phyloP scores from a whole-genome alignment of 2,329 filamentous ascomycete species.

The Chrysoporthe cubensis region DNA sequence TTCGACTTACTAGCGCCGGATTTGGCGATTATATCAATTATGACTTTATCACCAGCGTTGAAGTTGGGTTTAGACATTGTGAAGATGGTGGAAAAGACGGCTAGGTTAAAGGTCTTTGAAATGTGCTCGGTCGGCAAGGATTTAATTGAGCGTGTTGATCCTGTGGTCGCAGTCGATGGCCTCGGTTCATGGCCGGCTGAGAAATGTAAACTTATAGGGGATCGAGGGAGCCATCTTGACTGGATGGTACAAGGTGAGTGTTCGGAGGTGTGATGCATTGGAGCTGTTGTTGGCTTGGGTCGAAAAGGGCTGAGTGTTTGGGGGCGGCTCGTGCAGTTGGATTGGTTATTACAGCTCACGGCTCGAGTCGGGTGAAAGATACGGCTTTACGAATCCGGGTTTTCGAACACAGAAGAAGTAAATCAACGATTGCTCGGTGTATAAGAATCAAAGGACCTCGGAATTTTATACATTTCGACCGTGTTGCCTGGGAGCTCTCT shows the following conservation, averaged over 20 bases:
- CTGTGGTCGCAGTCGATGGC: background rate
- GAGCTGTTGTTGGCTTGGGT: background rate
- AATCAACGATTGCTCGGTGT: too few relatives aligned
- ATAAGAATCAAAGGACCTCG: too few relatives aligned
- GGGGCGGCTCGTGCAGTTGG: background rate
- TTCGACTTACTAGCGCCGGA: background rate
- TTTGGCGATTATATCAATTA: background rate
- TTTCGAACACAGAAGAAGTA: too few relatives aligned
- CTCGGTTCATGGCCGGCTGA: background rate
- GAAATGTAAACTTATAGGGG: background rate
- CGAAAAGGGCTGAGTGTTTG: background rate
- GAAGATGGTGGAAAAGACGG: background rate
- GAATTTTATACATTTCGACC: background rate
- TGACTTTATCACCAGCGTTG: background rate
- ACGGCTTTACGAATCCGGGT: background rate
- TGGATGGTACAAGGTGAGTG: background rate
- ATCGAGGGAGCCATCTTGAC: background rate
- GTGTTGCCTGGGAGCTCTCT: background rate
- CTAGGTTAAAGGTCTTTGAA: background rate
- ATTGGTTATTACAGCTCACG: background rate
- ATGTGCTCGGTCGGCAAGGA: background rate
- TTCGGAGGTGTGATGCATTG: background rate
- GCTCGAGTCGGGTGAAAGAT: background rate
- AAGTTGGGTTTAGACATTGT: background rate
- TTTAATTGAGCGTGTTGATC: too few relatives aligned